Percentiles rank a stretch among this genome's conserved stretches.
These are phyloP conservation scores for Tulasnella calospora DNA, from an alignment of 768 basidiomycete genomes.

Conservation along the genomic window DNA sequence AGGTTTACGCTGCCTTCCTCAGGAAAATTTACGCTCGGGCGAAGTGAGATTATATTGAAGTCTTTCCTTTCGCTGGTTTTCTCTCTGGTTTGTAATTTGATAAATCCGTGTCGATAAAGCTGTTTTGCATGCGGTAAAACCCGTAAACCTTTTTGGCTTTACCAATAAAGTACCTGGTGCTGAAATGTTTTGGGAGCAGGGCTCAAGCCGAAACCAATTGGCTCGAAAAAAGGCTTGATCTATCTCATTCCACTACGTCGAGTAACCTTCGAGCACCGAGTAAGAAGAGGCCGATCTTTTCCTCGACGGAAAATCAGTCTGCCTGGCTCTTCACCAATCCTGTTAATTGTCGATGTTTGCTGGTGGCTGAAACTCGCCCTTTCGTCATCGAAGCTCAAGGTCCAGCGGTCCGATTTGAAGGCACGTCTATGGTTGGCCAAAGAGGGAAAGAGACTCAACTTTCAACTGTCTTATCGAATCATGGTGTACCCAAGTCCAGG, in stretches of 20 bases:
- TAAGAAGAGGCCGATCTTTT: too few relatives aligned
- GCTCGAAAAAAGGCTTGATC: too few relatives aligned
- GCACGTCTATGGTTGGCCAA: background rate
- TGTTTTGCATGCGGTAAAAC: background rate
- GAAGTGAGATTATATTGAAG: constrained; percentile 39
- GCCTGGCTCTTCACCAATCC: too few relatives aligned
- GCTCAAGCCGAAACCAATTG: background rate
- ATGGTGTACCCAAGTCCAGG: background rate
- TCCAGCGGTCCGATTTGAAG: background rate
- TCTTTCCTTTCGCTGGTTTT: background rate
- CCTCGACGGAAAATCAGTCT: too few relatives aligned
- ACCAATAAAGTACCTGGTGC: background rate
- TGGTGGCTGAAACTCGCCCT: background rate
- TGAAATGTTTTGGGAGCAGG: background rate
- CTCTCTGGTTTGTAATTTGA: background rate
- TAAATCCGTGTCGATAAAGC: background rate
- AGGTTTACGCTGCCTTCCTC: constrained; percentile 81
- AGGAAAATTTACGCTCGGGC: constrained; percentile 72
- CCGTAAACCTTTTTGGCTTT: background rate
- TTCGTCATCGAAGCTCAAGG: background rate
- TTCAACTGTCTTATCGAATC: background rate
- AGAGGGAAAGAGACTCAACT: background rate
- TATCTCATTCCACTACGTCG: too few relatives aligned
- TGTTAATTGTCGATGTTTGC: background rate
- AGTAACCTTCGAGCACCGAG: too few relatives aligned